Base-by-base conservation (phyloP, 306 rosid genomes). In the Cicer cuneatum region DNA sequence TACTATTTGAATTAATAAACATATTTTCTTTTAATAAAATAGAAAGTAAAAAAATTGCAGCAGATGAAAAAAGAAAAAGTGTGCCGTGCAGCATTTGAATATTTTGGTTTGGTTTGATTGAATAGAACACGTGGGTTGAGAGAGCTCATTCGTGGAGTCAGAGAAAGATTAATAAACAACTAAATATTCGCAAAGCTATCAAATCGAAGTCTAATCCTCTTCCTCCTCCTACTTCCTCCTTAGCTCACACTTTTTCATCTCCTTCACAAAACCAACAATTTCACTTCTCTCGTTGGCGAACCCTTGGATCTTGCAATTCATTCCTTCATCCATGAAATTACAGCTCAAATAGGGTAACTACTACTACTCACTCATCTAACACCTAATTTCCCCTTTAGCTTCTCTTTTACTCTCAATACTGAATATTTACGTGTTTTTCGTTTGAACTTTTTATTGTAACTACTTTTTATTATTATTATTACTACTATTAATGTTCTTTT, bases 121-220 rank as follows among this genome's bases (percentile, higher is more conserved):
- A 57, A 74, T 24, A 48, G 14, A 69, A 75, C 84, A 83, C 86
- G 86, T 83, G 86, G 79, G 48, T 33, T 39, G 29, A 2, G n/a
- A 69, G 59, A 52, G 62, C 53, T 14, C 41, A 68, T 62, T 78
- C 60, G 83, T 62, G 80, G 86, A 83, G 62, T 77, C 21, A 4
- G 12, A 24, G 40, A 57, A 11, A 57, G 14, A 11, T 24, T 5
- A 58, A 56, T 19, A 21, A 24, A 77, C 47, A 46, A 64, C 19
- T 42, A 71, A 45, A 62, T 45, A 69, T 8, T 68, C 39, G 45
- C 43, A 72, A 5, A 8, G 1, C 19, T 16, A 51, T 40, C 52
- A 21, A 33, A 40, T 8, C 48, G 39, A 45, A 63, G 51, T 42
- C 73, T 21, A 1, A 47, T 39, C n/a, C n/a, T n/a, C n/a, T n/a